These are phyloP conservation scores for Cordyceps pruinosa DNA, from an alignment of 2,329 filamentous ascomycete genomes.

Conservation along the genomic window DNA sequence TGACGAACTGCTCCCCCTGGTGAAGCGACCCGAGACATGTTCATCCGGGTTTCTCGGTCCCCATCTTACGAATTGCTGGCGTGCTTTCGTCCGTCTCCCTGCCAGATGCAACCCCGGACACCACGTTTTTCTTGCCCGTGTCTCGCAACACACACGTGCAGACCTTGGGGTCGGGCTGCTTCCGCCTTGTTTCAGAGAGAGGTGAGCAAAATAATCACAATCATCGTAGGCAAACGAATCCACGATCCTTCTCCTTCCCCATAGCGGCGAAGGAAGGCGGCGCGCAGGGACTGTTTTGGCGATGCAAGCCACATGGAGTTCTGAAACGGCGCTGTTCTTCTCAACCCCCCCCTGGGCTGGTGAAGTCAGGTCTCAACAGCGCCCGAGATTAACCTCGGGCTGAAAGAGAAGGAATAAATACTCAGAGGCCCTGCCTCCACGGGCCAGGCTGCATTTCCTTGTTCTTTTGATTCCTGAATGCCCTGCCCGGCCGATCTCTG, in stretches of 20 bases:
- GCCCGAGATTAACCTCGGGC: not conserved
- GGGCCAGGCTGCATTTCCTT: not conserved
- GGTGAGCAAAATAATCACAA: too few relatives aligned
- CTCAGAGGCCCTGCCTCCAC: not conserved
- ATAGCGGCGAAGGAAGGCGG: not conserved
- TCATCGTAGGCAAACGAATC: too few relatives aligned
- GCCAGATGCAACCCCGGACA: too few relatives aligned
- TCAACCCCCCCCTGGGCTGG: not conserved
- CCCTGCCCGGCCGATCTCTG: not conserved
- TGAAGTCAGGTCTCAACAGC: not conserved
- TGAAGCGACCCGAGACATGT: not conserved
- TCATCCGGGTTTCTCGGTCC: not conserved
- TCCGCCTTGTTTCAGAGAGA: not conserved
- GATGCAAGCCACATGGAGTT: not conserved
- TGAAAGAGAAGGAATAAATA: not conserved
- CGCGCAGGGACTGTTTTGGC: not conserved
- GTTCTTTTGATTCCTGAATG: not conserved
- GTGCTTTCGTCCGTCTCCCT: too few relatives aligned
- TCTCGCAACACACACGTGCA: too few relatives aligned
- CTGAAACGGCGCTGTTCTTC: not conserved
- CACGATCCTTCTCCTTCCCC: not conserved
- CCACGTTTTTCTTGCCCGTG: too few relatives aligned
- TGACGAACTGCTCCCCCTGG: not conserved
- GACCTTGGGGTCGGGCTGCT: too few relatives aligned
- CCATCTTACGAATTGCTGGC: not conserved